A percentile compares a stretch with the other conserved stretches of the same genome.
Evolutionary conservation across 2,329 filamentous ascomycete species (phyloP).

Genomic region (Tolypocladium endophyticum): DNA sequence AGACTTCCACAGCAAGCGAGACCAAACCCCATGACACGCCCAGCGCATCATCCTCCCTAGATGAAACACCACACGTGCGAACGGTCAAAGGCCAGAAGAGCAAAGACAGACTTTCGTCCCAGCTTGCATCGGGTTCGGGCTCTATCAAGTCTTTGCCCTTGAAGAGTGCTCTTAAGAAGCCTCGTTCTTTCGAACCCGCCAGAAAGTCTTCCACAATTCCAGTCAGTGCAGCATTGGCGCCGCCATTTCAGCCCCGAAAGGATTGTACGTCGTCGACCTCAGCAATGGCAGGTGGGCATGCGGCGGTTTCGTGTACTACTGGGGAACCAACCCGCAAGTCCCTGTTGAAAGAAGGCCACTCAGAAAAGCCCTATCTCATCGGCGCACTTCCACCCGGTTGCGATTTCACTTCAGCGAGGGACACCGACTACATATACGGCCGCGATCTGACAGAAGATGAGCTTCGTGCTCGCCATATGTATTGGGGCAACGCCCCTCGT

Average conservation of each 20-base stretch:
- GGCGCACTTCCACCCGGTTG: constrained; percentile 37
- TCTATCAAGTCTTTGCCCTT: constrained; percentile 16
- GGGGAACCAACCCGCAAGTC: constrained; percentile 2
- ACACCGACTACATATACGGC: constrained; percentile 42
- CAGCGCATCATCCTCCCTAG: constrained; percentile 6
- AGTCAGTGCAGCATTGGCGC: constrained; percentile 35
- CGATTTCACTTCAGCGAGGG: constrained; percentile 27
- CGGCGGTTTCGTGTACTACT: not conserved
- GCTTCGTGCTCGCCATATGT: constrained; percentile 45
- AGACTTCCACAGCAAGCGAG: constrained; percentile 7
- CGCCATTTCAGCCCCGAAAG: constrained; percentile 35
- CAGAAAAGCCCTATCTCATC: constrained; percentile 40
- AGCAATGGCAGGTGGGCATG: constrained; percentile 2
- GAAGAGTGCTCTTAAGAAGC: constrained; percentile 7
- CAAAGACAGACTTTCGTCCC: constrained; percentile 7
- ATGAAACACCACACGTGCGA: constrained; percentile 5
- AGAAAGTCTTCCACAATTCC: constrained; percentile 29
- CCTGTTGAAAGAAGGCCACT: constrained; percentile 4
- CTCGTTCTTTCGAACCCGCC: constrained; percentile 10
- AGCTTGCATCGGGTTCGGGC: constrained; percentile 13
- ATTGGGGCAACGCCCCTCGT: constrained; percentile 47
- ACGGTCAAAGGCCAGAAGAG: constrained; percentile 3
- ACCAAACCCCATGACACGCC: constrained; percentile 5
- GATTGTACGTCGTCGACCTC: constrained; percentile 9
- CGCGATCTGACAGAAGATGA: constrained; percentile 50